These are phyloP conservation scores for Ogataea paradorogensis DNA, from an alignment of 805 yeast genomes.

Conservation along the genomic window DNA sequence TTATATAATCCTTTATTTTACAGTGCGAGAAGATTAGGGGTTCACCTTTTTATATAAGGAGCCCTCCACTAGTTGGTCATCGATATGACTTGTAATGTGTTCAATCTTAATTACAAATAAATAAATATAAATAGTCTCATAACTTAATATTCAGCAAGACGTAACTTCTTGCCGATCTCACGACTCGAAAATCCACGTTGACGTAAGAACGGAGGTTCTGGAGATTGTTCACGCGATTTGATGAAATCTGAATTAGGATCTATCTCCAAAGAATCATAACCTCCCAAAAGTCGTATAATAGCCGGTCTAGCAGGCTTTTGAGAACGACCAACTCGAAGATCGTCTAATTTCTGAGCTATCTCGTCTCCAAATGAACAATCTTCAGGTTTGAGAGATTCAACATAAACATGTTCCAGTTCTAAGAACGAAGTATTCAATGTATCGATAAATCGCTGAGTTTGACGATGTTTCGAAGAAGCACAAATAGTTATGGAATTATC, in stretches of 20 bases:
- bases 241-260: slow-evolving; percentile 50
- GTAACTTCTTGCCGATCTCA: slow-evolving; percentile 62
- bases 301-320: slow-evolving; percentile 23
- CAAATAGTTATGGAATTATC: slow-evolving; percentile 75
- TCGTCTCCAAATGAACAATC: slow-evolving; percentile 17
- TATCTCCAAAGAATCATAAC: slow-evolving; percentile 82
- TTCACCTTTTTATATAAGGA: no score
- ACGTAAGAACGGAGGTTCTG: slow-evolving; percentile 44
- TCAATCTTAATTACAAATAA: no score
- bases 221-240: slow-evolving; percentile 57
- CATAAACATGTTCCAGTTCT: slow-evolving; percentile 54
- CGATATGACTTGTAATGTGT: no score
- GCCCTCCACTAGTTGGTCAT: no score
- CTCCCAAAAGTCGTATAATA: slow-evolving; percentile 55
- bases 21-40: no score
- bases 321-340: slow-evolving; percentile 19
- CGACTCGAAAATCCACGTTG: slow-evolving; percentile 32
- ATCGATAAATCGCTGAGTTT: slow-evolving; percentile 72
- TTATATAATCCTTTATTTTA: no score
- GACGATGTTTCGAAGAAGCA: slow-evolving; percentile 84
- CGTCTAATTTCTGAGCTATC: slow-evolving; percentile 18
- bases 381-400: slow-evolving; percentile 29
- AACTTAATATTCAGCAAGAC: slow-evolving; percentile 57
- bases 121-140: not conserved
- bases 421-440: slow-evolving; percentile 61